These are phyloP conservation scores for Anaeramoeba flamelloides DNA, from an alignment of 78 protist species.

Conservation along the genomic window DNA sequence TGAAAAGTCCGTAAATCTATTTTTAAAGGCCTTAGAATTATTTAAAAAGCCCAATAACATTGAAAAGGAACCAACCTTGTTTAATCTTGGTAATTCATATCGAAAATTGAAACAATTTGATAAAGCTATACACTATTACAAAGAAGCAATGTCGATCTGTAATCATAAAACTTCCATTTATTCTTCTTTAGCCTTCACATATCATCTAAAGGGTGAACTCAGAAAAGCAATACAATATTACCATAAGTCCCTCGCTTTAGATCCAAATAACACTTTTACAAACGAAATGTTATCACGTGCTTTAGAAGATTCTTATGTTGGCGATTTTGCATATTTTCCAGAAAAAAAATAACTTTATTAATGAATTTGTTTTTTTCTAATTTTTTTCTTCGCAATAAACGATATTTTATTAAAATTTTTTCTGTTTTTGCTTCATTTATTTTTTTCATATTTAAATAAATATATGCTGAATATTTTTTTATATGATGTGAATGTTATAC, in stretches of 20 bases:
- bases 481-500: no score
- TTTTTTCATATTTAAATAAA: no score
- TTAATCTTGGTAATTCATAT: neutral
- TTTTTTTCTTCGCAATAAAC: no score
- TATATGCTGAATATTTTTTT: no score
- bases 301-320: neutral
- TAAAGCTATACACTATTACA: neutral
- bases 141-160: neutral
- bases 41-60: neutral
- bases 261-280: neutral
- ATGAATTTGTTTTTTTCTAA: no score
- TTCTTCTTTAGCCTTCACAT: neutral
- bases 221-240: neutral
- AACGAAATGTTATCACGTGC: neutral
- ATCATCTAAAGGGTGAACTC: neutral
- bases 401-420: no score
- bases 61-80: neutral
- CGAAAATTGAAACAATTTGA: neutral
- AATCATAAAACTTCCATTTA: neutral
- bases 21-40: neutral
- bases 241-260: neutral
- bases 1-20: neutral
- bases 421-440: no score
- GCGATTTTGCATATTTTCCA: neutral
- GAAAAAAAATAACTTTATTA: no score